Conservation (phyloP, 2,329 filamentous ascomycete genomes). For the Fusarium protoensiforme region DNA sequence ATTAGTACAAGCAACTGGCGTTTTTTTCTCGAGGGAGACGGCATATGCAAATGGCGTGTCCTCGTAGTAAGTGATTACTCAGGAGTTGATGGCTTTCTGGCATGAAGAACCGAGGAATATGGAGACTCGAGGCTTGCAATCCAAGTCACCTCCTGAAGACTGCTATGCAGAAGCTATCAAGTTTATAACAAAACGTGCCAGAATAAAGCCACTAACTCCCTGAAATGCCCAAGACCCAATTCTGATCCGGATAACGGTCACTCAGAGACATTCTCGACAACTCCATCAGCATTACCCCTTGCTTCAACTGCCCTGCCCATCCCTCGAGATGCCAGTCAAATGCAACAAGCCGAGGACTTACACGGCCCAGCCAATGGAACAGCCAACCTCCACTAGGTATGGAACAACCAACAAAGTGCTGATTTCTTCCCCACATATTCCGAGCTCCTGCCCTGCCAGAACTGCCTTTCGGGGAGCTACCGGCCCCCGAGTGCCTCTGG, state of each 20-base stretch:
- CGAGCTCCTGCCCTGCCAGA: not conserved
- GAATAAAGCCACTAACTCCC: not conserved
- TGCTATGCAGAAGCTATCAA: not conserved
- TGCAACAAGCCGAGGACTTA: constrained; percentile 1
- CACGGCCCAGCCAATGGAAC: not conserved
- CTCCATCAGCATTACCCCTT: not conserved
- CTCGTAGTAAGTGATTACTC: not conserved
- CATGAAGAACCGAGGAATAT: not conserved
- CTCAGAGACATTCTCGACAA: not conserved
- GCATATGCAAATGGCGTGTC: not conserved
- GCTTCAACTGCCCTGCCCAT: not conserved
- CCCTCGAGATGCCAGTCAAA: not conserved
- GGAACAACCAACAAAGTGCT: constrained; percentile 15
- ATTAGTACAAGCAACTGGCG: not conserved
- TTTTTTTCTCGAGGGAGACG: not conserved
- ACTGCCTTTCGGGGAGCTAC: constrained; percentile 10
- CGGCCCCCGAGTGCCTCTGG: constrained; percentile 5
- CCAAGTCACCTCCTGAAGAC: not conserved
- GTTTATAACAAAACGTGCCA: not conserved
- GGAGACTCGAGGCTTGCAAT: not conserved
- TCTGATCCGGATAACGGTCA: not conserved
- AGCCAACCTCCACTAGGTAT: too few species aligned
- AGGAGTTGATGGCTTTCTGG: not conserved
- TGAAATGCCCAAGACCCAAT: not conserved
- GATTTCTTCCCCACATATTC: constrained; percentile 31